Base-by-base conservation (phyloP, 169 alveolate species). In the Eimeria sp. region DNA sequence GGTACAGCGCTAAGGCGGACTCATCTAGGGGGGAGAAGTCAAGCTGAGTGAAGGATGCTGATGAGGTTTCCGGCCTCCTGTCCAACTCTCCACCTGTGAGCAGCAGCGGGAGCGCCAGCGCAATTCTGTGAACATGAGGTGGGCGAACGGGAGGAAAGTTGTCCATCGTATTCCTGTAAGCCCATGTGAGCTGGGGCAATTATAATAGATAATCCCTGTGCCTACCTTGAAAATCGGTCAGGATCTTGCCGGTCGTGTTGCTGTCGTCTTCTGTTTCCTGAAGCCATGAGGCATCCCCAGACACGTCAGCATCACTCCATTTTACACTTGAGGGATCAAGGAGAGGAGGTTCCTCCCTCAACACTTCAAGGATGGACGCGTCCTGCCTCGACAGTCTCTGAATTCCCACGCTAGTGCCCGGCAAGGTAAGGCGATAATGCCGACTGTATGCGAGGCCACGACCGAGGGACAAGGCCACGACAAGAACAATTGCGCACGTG, bases 1-100 rank as follows among this genome's bases (percentile, higher is more conserved):
- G 93, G 66, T 87, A 87, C n/a, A 87, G 82, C 25, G 54, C 80
- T 66, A 87, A 62, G 46, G 93, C 54, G 18, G 49, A 23, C 11
- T 60, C 66, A 40, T 66, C 93, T 25, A 64, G 78, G 33, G 80
- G 93, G 46, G 64, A 40, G 30, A 66, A 33, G 27, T 49, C 18
- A 8, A 64, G 10, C 46, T 87, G 82, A 13, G 64, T n/a, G 66
- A 87, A 40, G 14, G 93, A 87, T 46, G 43, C 37, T 4, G 66
- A 33, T 77, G 58, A 2, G 54, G 6, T 58, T 14, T 62, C 52
- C 20, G 8, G 60, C 76, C 58, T 33, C 49, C 37, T 6, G 58
- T 58, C 76, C 90, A 20, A 56, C 54, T 54, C 58, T 33, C 49
- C 49, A 46, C 49, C 93, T 87, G 93, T 33, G 49, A 6, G 27